These are phyloP conservation scores for Bisporella sp. DNA, from an alignment of 2,329 filamentous ascomycete genomes.

Conservation along the genomic window DNA sequence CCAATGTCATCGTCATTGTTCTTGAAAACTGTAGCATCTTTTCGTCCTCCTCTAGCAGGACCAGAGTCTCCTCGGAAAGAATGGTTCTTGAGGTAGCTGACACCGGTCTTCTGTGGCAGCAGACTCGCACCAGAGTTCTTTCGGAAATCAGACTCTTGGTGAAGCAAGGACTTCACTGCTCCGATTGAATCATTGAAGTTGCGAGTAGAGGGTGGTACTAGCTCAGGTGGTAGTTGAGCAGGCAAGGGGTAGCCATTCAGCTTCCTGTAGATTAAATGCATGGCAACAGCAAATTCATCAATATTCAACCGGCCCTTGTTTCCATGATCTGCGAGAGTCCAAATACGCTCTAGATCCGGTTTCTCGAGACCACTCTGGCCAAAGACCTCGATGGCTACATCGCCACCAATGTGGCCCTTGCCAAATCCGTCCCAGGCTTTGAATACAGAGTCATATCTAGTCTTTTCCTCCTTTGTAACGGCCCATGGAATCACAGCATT, in stretches of 20 bases:
- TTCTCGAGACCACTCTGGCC: conserved; percentile 92
- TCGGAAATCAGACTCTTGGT: conserved; percentile 80
- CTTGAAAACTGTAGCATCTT: conserved; percentile 94
- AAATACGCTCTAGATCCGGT: conserved; percentile 81
- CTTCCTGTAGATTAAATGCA: conserved; percentile 98
- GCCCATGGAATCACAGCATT: conserved; percentile 98
- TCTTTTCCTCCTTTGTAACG: conserved; percentile 98
- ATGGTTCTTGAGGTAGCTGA: conserved; percentile 93
- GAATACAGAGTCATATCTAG: conserved; percentile 91
- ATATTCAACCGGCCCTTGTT: conserved; percentile 93
- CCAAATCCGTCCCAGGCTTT: conserved; percentile 92
- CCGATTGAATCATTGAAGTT: conserved; percentile 92
- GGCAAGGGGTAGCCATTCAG: conserved; percentile 93
- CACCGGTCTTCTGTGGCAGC: conserved; percentile 92
- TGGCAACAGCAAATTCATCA: conserved; percentile 95
- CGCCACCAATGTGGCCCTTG: conserved; percentile 87
- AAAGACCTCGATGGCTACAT: conserved; percentile 93
- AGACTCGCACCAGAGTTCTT: conserved; percentile 86
- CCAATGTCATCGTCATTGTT: conserved; percentile 92
- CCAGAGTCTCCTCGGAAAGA: conserved; percentile 69
- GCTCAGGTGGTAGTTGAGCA: conserved; percentile 78
- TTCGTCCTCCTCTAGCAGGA: conserved; percentile 56
- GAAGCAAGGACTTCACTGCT: conserved; percentile 82
- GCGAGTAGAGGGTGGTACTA: conserved; percentile 88
- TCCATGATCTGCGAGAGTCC: conserved; percentile 89